These are phyloP conservation scores for Polytrichum commune DNA, from an alignment of 225 moss, liverwort and hornwort species.

Conservation along the genomic window DNA sequence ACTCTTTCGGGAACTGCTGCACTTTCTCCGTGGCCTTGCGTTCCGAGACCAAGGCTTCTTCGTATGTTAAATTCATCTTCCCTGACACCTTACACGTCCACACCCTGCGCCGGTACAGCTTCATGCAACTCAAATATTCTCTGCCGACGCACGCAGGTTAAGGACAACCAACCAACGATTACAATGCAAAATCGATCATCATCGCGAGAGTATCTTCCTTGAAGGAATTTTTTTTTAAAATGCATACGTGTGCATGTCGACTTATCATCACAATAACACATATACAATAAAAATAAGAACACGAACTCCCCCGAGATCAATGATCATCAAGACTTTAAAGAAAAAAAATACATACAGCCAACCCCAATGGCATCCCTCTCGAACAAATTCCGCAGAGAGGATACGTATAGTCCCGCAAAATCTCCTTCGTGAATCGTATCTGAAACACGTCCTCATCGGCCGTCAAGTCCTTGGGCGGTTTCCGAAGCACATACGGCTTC, in stretches of 20 bases:
- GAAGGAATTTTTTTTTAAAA: background rate
- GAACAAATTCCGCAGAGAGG: slow-evolving; percentile 35
- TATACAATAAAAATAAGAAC: background rate
- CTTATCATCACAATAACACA: too few species aligned
- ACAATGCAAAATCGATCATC: background rate
- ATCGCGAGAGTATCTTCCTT: slow-evolving; percentile 5
- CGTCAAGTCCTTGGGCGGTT: slow-evolving; percentile 78
- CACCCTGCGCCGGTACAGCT: slow-evolving; percentile 74
- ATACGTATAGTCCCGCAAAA: slow-evolving; percentile 98
- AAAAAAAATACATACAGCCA: background rate
- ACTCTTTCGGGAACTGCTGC: slow-evolving; percentile 93
- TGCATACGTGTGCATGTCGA: slow-evolving; percentile 2
- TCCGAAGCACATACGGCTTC: slow-evolving; percentile 70
- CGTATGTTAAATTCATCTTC: slow-evolving; percentile 92
- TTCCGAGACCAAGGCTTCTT: slow-evolving; percentile 95
- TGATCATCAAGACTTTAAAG: background rate
- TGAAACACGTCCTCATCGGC: slow-evolving; percentile 87
- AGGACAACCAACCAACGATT: slow-evolving; percentile 23
- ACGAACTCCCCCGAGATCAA: slow-evolving; percentile 10
- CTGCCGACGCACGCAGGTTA: slow-evolving; percentile 39
- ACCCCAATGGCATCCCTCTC: background rate
- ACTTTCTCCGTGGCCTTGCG: slow-evolving; percentile 94
- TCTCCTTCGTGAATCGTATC: slow-evolving; percentile 94
- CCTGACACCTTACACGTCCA: slow-evolving; percentile 99
- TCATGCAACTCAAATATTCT: slow-evolving; percentile 86